Evolutionary conservation across 768 basidiomycete species (phyloP).

Genomic region (Tulasnella sp.): DNA sequence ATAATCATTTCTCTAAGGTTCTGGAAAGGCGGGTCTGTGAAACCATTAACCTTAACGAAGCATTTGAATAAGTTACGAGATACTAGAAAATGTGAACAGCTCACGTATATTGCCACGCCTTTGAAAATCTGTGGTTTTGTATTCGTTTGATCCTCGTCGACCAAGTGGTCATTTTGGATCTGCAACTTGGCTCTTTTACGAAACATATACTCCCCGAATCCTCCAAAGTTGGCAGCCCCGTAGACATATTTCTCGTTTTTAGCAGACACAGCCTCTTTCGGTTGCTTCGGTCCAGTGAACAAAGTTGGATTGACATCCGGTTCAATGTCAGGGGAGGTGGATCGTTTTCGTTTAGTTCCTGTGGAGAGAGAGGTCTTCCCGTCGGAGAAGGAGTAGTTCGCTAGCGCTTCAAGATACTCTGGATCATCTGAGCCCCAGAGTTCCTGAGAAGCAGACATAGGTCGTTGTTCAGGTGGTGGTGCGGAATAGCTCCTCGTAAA

Average conservation of each 20-base stretch:
- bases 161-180: conserved; percentile 50
- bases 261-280: neutral
- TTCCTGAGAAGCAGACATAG: conserved; percentile 12
- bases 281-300: neutral
- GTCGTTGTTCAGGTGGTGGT: neutral
- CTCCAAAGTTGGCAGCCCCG: conserved; percentile 69
- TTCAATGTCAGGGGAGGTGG: neutral
- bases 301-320: neutral
- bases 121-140: conserved; percentile 46
- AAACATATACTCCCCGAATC: conserved; percentile 79
- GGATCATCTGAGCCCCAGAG: conserved; percentile 16
- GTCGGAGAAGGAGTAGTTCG: neutral
- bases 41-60: conserved; percentile 66
- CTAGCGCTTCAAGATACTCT: conserved; percentile 15
- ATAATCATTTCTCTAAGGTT: conserved; percentile 71
- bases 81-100: conserved; percentile 18
- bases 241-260: conserved; percentile 37
- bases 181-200: conserved; percentile 86
- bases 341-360: neutral
- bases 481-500: neutral
- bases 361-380: neutral
- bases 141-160: conserved; percentile 17
- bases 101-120: conserved; percentile 71
- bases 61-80: neutral
- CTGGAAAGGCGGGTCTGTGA: conserved; percentile 77